Percentiles rank a stretch among this genome's conserved stretches.
These are phyloP conservation scores for Cryoendolithus antarcticus DNA, from an alignment of 2,329 filamentous ascomycete species.

Conservation along the genomic window DNA sequence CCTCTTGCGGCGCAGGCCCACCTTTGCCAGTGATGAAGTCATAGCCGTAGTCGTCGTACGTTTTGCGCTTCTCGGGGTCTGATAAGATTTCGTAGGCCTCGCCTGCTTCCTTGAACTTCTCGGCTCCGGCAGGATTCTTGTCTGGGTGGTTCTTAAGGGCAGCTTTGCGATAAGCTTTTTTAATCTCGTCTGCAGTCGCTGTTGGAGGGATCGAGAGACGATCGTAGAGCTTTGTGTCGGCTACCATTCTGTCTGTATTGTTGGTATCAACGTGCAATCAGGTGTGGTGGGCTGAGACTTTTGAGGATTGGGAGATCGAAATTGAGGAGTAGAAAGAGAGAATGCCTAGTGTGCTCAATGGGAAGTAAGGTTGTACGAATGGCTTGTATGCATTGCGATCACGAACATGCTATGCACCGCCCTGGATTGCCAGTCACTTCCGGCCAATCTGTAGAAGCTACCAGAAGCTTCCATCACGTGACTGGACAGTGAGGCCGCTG, in stretches of 20 bases:
- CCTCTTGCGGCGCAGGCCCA: slow-evolving; percentile 44
- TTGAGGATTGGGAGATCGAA: no score
- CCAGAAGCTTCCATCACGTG: no score
- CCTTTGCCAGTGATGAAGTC: slow-evolving; percentile 56
- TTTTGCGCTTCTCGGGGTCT: slow-evolving; percentile 91
- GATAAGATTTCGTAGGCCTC: slow-evolving; percentile 97
- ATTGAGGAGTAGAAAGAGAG: no score
- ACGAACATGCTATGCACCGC: slow-evolving; percentile 18
- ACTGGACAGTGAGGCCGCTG: no score
- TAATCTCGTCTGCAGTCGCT: slow-evolving; percentile 86
- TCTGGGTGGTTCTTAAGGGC: slow-evolving; percentile 80
- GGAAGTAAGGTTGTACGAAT: no score
- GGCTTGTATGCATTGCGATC: no score
- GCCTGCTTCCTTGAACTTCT: slow-evolving; percentile 97
- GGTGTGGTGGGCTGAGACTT: background rate
- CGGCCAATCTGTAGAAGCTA: no score
- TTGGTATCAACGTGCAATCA: background rate
- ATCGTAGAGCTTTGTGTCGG: slow-evolving; percentile 93
- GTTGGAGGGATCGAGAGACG: slow-evolving; percentile 64
- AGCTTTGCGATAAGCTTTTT: slow-evolving; percentile 85
- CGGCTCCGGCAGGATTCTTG: slow-evolving; percentile 79
- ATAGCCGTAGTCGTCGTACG: slow-evolving; percentile 87
- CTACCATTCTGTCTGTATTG: slow-evolving; percentile 52
- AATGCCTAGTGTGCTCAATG: no score
- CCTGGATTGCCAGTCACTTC: no score